Evolutionary conservation across 257 asterid species (phyloP).

Genomic region (Lavandula angustifolia): DNA sequence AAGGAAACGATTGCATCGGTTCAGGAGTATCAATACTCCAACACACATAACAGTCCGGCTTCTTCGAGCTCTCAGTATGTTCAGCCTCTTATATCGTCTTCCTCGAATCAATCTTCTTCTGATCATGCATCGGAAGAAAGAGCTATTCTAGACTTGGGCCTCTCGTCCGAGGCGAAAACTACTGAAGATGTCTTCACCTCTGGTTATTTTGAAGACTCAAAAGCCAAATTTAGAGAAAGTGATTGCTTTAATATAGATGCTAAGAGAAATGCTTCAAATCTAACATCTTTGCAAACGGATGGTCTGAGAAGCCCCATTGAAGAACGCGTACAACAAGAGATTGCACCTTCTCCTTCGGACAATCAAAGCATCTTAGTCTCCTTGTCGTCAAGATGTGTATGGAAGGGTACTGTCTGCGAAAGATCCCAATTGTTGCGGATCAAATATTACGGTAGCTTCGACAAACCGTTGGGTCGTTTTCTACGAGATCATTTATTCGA

Average conservation of each 20-base stretch:
- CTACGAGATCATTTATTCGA: constrained; percentile 89
- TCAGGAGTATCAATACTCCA: constrained; percentile 38
- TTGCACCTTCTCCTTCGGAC: constrained; percentile 87
- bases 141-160: constrained; percentile 29
- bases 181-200: too few relatives aligned
- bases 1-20: constrained; percentile 39
- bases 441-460: constrained; percentile 83
- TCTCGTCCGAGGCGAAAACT: constrained; percentile 38
- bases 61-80: constrained; percentile 39
- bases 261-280: constrained; percentile 34
- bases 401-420: constrained; percentile 98
- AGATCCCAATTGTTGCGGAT: constrained; percentile 87
- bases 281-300: constrained; percentile 45
- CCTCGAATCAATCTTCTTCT: constrained; percentile 39
- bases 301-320: constrained; percentile 44
- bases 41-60: constrained; percentile 29
- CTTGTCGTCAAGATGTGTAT: constrained; percentile 83
- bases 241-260: constrained; percentile 37
- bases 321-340: constrained; percentile 56
- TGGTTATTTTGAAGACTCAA: constrained; percentile 36
- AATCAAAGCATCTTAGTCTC: constrained; percentile 94
- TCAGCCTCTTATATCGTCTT: constrained; percentile 42
- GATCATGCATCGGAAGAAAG: constrained; percentile 39
- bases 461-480: constrained; percentile 95
- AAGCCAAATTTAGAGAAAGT: constrained; percentile 35